phyloP scores from a whole-genome alignment of 352 stramenopile species.

The Phytopythium ostracodes region DNA sequence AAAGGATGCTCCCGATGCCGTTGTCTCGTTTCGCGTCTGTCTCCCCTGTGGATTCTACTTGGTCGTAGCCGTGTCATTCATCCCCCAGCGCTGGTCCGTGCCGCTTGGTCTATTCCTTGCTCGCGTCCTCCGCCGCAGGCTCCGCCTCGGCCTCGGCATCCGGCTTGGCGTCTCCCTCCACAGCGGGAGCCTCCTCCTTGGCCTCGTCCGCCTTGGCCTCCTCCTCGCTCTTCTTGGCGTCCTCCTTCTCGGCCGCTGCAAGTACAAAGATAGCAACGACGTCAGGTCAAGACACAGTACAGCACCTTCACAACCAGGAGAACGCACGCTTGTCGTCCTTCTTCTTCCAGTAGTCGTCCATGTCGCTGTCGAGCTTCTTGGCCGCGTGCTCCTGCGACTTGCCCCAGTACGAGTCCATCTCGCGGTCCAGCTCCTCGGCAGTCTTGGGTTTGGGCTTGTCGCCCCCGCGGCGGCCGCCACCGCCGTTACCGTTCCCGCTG shows the following conservation, averaged over 20 bases:
- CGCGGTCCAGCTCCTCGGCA: slow-evolving; percentile 73
- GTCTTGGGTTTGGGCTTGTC: slow-evolving; percentile 68
- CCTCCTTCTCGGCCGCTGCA: slow-evolving; percentile 17
- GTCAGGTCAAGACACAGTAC: background rate
- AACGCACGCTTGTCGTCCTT: slow-evolving; percentile 50
- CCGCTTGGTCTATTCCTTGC: slow-evolving; percentile 13
- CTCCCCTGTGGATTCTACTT: no score
- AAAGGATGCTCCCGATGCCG: background rate
- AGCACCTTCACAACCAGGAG: background rate
- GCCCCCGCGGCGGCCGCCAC: background rate
- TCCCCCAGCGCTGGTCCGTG: no score
- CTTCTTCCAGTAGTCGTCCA: slow-evolving; percentile 88
- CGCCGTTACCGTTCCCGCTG: background rate
- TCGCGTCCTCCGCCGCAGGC: slow-evolving; percentile 8
- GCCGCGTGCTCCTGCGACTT: slow-evolving; percentile 80
- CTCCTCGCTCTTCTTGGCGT: slow-evolving; percentile 16
- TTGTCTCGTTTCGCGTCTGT: background rate
- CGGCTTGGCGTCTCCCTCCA: slow-evolving; percentile 10
- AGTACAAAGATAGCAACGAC: background rate
- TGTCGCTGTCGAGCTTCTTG: slow-evolving; percentile 83
- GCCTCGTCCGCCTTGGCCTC: slow-evolving; percentile 14
- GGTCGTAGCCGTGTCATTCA: background rate
- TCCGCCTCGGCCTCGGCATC: slow-evolving; percentile 22
- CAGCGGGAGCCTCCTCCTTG: slow-evolving; percentile 2
- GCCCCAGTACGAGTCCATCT: slow-evolving; percentile 87